phyloP scores from a whole-genome alignment of 2,329 filamentous ascomycete genomes.

The Dactylellina leptospora region DNA sequence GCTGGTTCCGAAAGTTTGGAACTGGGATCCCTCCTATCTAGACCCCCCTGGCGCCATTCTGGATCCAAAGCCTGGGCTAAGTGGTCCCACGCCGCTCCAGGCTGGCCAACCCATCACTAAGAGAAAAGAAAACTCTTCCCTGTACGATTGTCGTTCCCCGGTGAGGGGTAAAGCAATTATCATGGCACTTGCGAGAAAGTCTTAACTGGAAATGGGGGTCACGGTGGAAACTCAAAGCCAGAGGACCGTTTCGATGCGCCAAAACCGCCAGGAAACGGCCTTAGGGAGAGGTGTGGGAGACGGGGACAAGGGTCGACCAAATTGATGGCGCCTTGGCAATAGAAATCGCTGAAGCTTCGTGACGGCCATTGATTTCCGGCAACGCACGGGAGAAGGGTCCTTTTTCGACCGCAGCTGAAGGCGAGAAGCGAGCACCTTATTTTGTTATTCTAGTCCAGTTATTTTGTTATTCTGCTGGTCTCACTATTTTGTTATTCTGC shows the following conservation, averaged over 20 bases:
- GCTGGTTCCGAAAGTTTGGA: constrained; percentile 51
- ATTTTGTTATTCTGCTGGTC: too few species aligned
- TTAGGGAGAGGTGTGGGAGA: constrained; percentile 48
- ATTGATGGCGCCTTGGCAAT: constrained; percentile 53
- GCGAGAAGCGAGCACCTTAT: neutral
- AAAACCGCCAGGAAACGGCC: constrained; percentile 51
- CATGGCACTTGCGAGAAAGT: constrained; percentile 3
- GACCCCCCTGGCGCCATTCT: constrained; percentile 34
- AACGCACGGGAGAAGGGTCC: constrained; percentile 45
- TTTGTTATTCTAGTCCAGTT: constrained; percentile 23
- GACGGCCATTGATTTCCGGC: constrained; percentile 46
- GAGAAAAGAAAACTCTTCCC: constrained; percentile 35
- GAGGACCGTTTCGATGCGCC: constrained; percentile 45
- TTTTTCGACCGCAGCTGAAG: constrained; percentile 19
- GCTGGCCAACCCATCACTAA: constrained; percentile 25
- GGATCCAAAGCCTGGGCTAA: constrained; percentile 32
- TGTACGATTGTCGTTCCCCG: constrained; percentile 21
- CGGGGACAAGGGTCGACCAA: constrained; percentile 51
- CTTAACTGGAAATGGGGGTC: constrained; percentile 44
- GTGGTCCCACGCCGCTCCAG: constrained; percentile 19
- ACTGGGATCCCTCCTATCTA: constrained; percentile 49
- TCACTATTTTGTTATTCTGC: constrained; percentile 19
- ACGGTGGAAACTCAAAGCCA: constrained; percentile 22
- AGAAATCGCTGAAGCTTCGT: too few species aligned
- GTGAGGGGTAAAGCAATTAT: constrained; percentile 37